phyloP scores from a whole-genome alignment of 2,329 filamentous ascomycete genomes.

The Ophiocordyceps unilateralis region DNA sequence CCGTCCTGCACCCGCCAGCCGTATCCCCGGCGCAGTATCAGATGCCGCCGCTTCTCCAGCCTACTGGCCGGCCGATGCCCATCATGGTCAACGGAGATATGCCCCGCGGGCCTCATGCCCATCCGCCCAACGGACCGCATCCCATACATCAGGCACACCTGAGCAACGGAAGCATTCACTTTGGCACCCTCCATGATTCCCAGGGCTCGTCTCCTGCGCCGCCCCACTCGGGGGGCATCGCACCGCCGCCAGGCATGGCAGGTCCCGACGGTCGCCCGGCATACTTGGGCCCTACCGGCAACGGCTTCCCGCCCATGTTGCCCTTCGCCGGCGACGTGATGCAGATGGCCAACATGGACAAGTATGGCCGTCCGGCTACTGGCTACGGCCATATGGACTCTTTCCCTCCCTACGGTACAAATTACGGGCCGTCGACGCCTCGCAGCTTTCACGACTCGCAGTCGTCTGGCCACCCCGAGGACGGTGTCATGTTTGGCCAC shows the following conservation, averaged over 20 bases:
- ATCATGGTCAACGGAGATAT: constrained; percentile 16
- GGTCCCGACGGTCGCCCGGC: constrained; percentile 15
- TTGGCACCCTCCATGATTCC: constrained; percentile 36
- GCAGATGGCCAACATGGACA: constrained; percentile 17
- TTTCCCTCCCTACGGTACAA: constrained; percentile 15
- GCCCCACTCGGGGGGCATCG: constrained; percentile 28
- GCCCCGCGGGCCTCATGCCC: constrained; percentile 14
- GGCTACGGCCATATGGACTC: constrained; percentile 17
- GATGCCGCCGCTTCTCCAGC: constrained; percentile 25
- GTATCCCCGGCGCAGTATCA: constrained; percentile 20
- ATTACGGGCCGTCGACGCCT: constrained; percentile 36
- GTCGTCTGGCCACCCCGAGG: constrained; percentile 31
- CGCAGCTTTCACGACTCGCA: constrained; percentile 47
- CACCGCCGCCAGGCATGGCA: constrained; percentile 29
- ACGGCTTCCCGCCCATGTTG: constrained; percentile 21
- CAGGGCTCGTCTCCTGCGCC: constrained; percentile 39
- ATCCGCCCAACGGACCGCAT: constrained; percentile 15
- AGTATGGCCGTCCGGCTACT: constrained; percentile 19
- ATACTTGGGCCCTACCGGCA: constrained; percentile 14
- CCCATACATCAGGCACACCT: constrained; percentile 32
- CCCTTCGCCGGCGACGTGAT: constrained; percentile 18
- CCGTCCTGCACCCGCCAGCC: constrained; percentile 12
- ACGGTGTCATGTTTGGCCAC: constrained; percentile 23
- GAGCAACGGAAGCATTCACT: constrained; percentile 38
- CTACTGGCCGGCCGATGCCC: constrained; percentile 13